Evolutionary conservation across 2,329 filamentous ascomycete species (phyloP), one percentile per base, ranked within the genome.

Genomic region (Botrytis byssoidea): DNA sequence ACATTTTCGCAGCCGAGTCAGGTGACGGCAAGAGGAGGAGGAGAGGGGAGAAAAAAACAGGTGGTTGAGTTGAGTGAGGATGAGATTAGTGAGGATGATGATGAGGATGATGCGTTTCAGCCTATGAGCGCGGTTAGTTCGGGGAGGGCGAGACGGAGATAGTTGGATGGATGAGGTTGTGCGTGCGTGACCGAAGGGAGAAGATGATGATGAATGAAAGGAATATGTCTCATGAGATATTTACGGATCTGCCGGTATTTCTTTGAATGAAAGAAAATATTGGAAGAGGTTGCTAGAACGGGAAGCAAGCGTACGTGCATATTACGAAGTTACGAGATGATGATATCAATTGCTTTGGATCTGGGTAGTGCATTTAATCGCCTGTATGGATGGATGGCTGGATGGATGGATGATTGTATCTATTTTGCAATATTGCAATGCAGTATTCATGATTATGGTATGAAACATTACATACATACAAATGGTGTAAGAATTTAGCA

Each of bases 21-120:
- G 42, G 64, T 35, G 25, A 35, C 35, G 59, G 61, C 37, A 22
- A 22, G 59, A 4, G 65, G 60, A 57, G 65, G 46, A n/a, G 60
- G 60, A 29, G n/a, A 3, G n/a, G 51, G 25, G 22, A 68, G 32
- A 14, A 68, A 69, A 25, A 69, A 69, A n/a, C 35, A 76, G 48
- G 83, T 85, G 55, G 83, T 85, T n/a, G 88, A 90, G 78, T 87
- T 91, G 71, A 91, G 89, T 75, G 89, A 90, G 74, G 89, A 91
- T 79, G 89, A 90, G 80, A 90, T 91, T 63, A 88, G 86, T 0
- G 88, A 89, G 29, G 66, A 67, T 51, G 63, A 60, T 68, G 71
- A 90, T 72, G 63, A 48, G 42, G 71, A 90, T 61, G 87, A 89
- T 80, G 85, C 85, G 0, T 91, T 91, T 80, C 88, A 90, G 80